Evolutionary conservation across 306 rosid species (phyloP).

Genomic region (Trifolium repens): DNA sequence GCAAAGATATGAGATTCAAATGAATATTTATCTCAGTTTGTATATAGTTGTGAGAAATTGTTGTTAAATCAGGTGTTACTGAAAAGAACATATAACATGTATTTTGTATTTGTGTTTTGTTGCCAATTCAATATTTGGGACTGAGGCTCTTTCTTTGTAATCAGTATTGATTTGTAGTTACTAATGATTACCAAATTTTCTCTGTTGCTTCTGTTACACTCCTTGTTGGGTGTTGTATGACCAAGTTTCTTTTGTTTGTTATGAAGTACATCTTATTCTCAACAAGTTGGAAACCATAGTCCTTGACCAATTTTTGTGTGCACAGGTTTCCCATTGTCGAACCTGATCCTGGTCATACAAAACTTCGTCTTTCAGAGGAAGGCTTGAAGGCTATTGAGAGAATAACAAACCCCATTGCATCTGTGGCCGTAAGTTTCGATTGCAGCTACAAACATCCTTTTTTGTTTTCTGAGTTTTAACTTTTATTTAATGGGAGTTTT

Average conservation of each 20-base stretch:
- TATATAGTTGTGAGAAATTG: conserved; percentile 9
- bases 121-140: conserved; percentile 28
- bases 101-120: conserved; percentile 15
- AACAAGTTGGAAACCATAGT: conserved; percentile 20
- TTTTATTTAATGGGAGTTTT: conserved; percentile 5
- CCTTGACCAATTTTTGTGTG: conserved; percentile 28
- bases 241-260: conserved; percentile 39
- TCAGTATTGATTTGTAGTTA: conserved; percentile 8
- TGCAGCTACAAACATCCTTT: conserved; percentile 13
- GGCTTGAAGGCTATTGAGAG: conserved; percentile 87
- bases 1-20: not conserved
- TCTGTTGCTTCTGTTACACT: not conserved
- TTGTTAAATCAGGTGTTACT: conserved; percentile 6
- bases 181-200: not conserved
- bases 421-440: conserved; percentile 79
- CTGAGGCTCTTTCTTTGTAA: not conserved
- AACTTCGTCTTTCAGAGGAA: conserved; percentile 88
- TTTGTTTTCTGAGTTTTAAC: not conserved
- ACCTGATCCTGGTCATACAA: conserved; percentile 97
- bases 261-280: not conserved
- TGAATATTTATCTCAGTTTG: conserved; percentile 5
- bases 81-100: not conserved
- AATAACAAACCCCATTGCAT: conserved; percentile 87
- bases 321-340: conserved; percentile 90
- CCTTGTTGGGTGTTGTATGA: conserved; percentile 10